Evolutionary conservation across 371 early-diverging fungal genomes (phyloP).

Genomic region (Actinomucor elegans): DNA sequence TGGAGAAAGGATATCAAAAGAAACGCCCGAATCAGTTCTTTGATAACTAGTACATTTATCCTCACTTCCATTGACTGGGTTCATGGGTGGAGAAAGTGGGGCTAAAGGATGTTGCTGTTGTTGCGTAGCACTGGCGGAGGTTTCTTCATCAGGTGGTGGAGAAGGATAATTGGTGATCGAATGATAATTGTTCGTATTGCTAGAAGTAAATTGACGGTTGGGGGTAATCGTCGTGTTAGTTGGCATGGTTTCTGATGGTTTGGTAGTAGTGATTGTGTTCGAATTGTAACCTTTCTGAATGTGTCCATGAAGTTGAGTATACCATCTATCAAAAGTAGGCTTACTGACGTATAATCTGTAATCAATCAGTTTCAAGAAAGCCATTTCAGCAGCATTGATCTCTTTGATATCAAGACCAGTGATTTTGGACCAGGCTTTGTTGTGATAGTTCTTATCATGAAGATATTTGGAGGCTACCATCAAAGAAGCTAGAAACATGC

Average conservation of each 20-base stretch:
- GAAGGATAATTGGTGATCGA: slow-evolving; percentile 23
- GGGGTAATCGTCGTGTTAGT: not conserved
- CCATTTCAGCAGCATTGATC: slow-evolving; percentile 74
- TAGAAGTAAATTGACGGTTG: not conserved
- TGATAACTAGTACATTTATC: not conserved
- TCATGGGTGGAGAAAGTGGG: not conserved
- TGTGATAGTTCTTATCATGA: slow-evolving; percentile 71
- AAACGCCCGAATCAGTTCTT: slow-evolving; percentile 20
- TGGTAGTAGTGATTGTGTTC: not conserved
- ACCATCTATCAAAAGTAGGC: slow-evolving; percentile 67
- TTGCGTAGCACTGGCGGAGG: not conserved
- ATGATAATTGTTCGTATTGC: slow-evolving; percentile 5
- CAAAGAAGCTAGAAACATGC: slow-evolving; percentile 72
- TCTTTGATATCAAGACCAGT: slow-evolving; percentile 69
- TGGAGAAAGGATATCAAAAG: slow-evolving; percentile 15
- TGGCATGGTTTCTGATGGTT: not conserved
- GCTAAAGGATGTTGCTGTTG: slow-evolving; percentile 1
- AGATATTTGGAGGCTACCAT: slow-evolving; percentile 76
- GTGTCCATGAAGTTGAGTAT: slow-evolving; percentile 56
- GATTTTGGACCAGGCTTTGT: slow-evolving; percentile 73
- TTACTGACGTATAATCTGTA: slow-evolving; percentile 67
- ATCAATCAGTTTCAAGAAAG: slow-evolving; percentile 68
- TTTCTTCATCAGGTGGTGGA: slow-evolving; percentile 15
- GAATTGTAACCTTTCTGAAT: slow-evolving; percentile 16
- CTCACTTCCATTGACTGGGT: not conserved